Base-by-base conservation (phyloP, 257 asterid genomes). In the Solanum bulbocastanum region DNA sequence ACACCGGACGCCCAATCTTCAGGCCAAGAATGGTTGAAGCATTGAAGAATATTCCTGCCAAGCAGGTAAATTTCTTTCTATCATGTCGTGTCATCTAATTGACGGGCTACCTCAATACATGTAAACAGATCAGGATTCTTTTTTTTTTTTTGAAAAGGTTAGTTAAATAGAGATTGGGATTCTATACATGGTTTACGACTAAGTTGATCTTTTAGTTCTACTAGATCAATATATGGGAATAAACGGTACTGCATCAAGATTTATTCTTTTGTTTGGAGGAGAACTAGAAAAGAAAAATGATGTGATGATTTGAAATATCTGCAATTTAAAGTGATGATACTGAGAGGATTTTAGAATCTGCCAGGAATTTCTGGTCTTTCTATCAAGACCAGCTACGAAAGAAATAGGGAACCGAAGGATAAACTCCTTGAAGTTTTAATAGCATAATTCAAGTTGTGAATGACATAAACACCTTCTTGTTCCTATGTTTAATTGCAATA, bases 1-100 rank as follows among this genome's bases (percentile, higher is more conserved):
- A 94, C 86, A 93, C 93, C 72, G 84, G 87, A 89, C 96, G 96
- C n/a, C 94, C 98, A 40, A 93, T 95, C 88, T 94, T 93, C 90
- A 92, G 92, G 90, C 98, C 98, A 79, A 92, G 92, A 89, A 92
- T 94, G 89, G 96, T 95, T 83, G 97, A 95, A 89, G 94, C 93
- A n/a, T 62, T 95, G 82, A 93, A 91, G 83, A 91, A 91, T 65
- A 90, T 95, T 88, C 94, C 94, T 56, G 92, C 95, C 94, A 94
- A 93, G 90, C 98, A 95, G 98, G 98, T 95, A 81, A 8, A 66
- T 72, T 42, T 88, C 68, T 60, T 86, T 76, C 33, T 73, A 56
- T 27, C 49, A 25, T 44, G 52, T 56, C 6, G 18, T 75, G 37
- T 39, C 36, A 60, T 20, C 83, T 76, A 56, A 76, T 42, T 58